A percentile compares a stretch with the other conserved stretches of the same genome.
These are phyloP conservation scores for Hymenoscyphus linearis DNA, from an alignment of 2,329 filamentous ascomycete species.

Conservation along the genomic window DNA sequence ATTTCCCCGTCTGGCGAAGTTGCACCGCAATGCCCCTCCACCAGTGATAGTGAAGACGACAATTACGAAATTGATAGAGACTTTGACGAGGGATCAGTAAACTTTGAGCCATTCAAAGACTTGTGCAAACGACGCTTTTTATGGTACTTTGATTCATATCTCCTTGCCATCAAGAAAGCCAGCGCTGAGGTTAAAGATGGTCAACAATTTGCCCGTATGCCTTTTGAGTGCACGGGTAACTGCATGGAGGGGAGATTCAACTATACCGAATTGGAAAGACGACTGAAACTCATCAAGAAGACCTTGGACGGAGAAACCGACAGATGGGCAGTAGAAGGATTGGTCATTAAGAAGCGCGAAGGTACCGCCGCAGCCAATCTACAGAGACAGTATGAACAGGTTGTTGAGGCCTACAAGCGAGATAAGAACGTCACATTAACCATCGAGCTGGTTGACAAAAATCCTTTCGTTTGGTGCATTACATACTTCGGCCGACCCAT, in stretches of 20 bases:
- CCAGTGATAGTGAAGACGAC: slow-evolving; percentile 41
- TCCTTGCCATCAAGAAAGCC: slow-evolving; percentile 63
- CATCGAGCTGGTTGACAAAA: slow-evolving; percentile 69
- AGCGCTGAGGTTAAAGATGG: slow-evolving; percentile 58
- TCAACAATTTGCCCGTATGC: slow-evolving; percentile 69
- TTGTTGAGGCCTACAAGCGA: slow-evolving; percentile 67
- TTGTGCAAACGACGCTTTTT: slow-evolving; percentile 86
- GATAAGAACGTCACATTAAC: slow-evolving; percentile 67
- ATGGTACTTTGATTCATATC: slow-evolving; percentile 92
- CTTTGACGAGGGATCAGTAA: slow-evolving; percentile 44
- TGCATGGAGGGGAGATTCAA: slow-evolving; percentile 82
- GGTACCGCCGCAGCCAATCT: slow-evolving; percentile 75
- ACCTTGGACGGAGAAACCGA: slow-evolving; percentile 67
- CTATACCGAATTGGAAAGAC: slow-evolving; percentile 66
- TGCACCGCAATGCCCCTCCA: slow-evolving; percentile 30
- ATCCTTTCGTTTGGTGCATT: slow-evolving; percentile 84
- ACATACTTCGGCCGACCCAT: slow-evolving; percentile 89
- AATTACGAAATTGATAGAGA: slow-evolving; percentile 41
- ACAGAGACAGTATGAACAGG: slow-evolving; percentile 78
- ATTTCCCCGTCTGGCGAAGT: slow-evolving; percentile 49
- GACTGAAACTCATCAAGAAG: slow-evolving; percentile 63
- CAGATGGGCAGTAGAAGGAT: slow-evolving; percentile 67
- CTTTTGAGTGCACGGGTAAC: slow-evolving; percentile 75
- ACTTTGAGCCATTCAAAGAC: slow-evolving; percentile 85
- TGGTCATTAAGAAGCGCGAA: slow-evolving; percentile 57